Base-by-base conservation (phyloP, 2,329 filamentous ascomycete genomes). In the Botrytis hyacinthi region DNA sequence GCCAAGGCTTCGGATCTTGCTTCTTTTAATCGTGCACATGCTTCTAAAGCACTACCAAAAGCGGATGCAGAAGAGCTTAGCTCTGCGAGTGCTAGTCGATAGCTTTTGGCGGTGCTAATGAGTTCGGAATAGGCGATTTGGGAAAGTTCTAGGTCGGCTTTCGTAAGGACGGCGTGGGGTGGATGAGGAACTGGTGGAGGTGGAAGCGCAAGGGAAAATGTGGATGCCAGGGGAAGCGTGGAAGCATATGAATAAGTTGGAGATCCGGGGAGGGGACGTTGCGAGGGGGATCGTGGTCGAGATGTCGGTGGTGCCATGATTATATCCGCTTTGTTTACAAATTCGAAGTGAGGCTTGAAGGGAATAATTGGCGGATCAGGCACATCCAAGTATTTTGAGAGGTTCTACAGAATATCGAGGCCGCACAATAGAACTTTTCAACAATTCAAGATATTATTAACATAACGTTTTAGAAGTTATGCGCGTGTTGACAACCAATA, bases 1-100 rank as follows among this genome's bases (percentile, higher is more conserved):
- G 83, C 83, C 62, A 90, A 84, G 67, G 86, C 83, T 76, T 90
- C 89, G 71, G 89, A 88, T 70, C 89, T 86, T 48, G 90, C 88
- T 80, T 92, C 90, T 79, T 91, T 92, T 46, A 91, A 83, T 22
- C 90, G 87, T n/a, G 90, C 90, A 81, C 90, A 92, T 74, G 89
- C 82, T 82, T 92, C 90, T 74, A 92, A 86, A 26, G 90, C 89
- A 65, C 86, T 86, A 66, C 89, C 90, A 79, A 92, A 92, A 46
- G 86, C 83, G 0, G 89, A 91, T 2, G 90, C 88, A 3, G 90
- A 87, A 8, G 84, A 85, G 14, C 89, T 90, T 20, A 92, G 84
- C 3, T 87, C 81, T 51, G 89, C 86, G 65, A 92, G 87, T 26
- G 90, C 89, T 32, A 87, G 80, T 63, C 90, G 88, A 81, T 91